Evolutionary conservation across 1,139 yeast species (phyloP), one percentile per base, ranked within the genome.

Genomic region (Protomyces arabidopsidicola): DNA sequence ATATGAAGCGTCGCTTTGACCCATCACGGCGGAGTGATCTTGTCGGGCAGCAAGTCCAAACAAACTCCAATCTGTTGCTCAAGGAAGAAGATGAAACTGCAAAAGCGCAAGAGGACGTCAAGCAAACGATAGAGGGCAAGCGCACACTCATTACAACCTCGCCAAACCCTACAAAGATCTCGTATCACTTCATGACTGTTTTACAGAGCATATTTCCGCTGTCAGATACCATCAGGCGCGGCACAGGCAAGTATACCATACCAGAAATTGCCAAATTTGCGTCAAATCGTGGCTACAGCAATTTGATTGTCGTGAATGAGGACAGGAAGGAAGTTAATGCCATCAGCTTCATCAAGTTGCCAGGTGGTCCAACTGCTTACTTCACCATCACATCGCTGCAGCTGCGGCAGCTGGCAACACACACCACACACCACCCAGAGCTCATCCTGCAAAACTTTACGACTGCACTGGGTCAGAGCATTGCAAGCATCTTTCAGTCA

Each of bases 281-380:
- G 74, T 74, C 84, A 54, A 88, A 87, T 72, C 79, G 98, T 71
- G 93, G 86, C 35, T 95, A 82, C 76, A 90, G 97, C 0, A 96
- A 91, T 72, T 78, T 93, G 70, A 79, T 93, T 50, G 90, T 93
- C 60, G 84, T 93, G 68, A 93, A 93, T 75, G 98, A 93, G 76
- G 97, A 90, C 76, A 90, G 90, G 75, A 93, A 93, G 75, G 82
- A 81, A 68, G 95, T 93, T 56, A 91, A 88, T 60, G 98, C 98
- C 2, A 76, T 95, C 66, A 90, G 98, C 0, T 87, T 95, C 72
- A 87, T 93, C 67, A 97, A 91, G 76, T 80, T 93, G 67, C 98
- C 98, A 5, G 88, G 81, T 59, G 98, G 98, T 0, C 98, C 98
- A 39, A 87, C 97, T 0, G 90, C 90, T 72, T 91, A 93, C 76